phyloP scores from a whole-genome alignment of 257 asterid species.

The Lantana camara region DNA sequence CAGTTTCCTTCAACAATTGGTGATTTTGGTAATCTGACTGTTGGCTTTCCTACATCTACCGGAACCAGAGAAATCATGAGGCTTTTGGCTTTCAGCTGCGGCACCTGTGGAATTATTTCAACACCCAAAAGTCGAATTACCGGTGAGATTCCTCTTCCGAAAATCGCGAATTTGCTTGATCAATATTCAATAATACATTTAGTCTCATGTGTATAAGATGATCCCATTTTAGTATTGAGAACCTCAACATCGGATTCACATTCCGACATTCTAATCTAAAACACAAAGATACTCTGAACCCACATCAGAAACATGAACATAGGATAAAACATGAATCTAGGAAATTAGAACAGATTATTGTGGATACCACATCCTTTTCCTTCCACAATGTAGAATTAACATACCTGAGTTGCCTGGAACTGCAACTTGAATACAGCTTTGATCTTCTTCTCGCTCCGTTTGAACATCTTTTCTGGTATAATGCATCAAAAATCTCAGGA shows the following conservation, averaged over 20 bases:
- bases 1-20: conserved; percentile 78
- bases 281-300: background rate
- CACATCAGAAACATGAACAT: background rate
- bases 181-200: background rate
- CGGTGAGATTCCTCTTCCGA: conserved; percentile 27
- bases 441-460: conserved; percentile 78
- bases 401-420: conserved; percentile 88
- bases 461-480: conserved; percentile 67
- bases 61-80: conserved; percentile 86
- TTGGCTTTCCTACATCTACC: conserved; percentile 86
- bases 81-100: conserved; percentile 73
- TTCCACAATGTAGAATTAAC: conserved; percentile 27
- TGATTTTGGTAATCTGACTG: conserved; percentile 70
- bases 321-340: conserved; percentile 10
- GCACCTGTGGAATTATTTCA: conserved; percentile 64
- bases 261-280: conserved; percentile 9
- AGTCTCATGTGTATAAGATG: conserved; percentile 6
- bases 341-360: conserved; percentile 10
- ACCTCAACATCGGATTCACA: background rate
- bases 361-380: background rate
- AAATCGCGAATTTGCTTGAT: conserved; percentile 28
- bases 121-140: conserved; percentile 11
- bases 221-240: conserved; percentile 8
- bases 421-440: conserved; percentile 81
- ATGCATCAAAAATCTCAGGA: conserved; percentile 33